These are phyloP conservation scores for Pulveroboletus ravenelii DNA, from an alignment of 768 basidiomycete species.

Conservation along the genomic window DNA sequence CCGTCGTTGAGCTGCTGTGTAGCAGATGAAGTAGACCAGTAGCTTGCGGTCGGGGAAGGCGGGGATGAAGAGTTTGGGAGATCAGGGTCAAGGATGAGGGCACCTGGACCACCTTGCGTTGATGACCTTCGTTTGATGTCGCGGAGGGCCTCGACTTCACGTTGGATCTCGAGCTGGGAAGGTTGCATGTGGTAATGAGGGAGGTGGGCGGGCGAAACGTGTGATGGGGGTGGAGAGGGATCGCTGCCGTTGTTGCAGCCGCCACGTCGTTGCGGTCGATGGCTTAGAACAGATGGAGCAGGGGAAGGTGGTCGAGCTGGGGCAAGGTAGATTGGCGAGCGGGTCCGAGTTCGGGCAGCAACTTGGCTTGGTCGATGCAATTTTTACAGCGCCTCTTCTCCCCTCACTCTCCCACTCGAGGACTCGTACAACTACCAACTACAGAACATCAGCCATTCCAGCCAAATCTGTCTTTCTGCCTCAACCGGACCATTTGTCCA, in stretches of 20 bases:
- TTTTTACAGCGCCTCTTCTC: constrained; percentile 11
- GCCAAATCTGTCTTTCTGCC: constrained; percentile 18
- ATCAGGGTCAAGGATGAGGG: constrained; percentile 87
- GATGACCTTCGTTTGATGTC: constrained; percentile 83
- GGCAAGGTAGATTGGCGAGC: constrained; percentile 2
- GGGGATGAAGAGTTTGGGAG: constrained; percentile 71
- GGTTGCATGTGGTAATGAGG: constrained; percentile 50
- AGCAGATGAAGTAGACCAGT: constrained; percentile 40
- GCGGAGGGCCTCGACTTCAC: constrained; percentile 80
- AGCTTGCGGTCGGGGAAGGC: constrained; percentile 49
- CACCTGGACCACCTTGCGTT: constrained; percentile 67
- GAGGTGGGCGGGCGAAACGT: constrained; percentile 8
- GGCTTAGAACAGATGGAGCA: not conserved
- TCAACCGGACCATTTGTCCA: constrained; percentile 5
- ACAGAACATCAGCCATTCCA: constrained; percentile 17
- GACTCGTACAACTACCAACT: constrained; percentile 6
- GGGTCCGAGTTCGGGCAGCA: not conserved
- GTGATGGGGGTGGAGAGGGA: constrained; percentile 9
- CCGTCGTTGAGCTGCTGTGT: constrained; percentile 38
- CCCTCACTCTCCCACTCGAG: not conserved
- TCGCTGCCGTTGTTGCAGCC: constrained; percentile 9
- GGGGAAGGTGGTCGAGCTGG: not conserved
- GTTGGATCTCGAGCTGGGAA: constrained; percentile 78
- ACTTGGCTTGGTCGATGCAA: not conserved
- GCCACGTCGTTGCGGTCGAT: constrained; percentile 1